phyloP scores from a whole-genome alignment of 2,329 filamentous ascomycete species.

The Neonectria coccinea region DNA sequence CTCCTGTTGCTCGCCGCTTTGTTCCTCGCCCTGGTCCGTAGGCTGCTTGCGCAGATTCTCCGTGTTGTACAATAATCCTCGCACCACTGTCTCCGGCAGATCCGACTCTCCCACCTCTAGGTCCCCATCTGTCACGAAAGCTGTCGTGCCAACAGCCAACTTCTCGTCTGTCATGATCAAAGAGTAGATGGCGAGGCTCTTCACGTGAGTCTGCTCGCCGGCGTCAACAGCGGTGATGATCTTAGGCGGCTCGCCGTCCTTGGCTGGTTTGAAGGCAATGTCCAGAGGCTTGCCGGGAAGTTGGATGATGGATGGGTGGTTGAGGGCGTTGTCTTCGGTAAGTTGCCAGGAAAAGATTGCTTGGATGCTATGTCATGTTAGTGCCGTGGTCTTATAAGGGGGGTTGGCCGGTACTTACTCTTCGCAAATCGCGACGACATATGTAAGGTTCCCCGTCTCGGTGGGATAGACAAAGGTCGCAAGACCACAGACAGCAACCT shows the following conservation, averaged over 20 bases:
- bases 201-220: constrained; percentile 42
- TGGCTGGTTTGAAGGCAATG: constrained; percentile 49
- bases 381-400: not conserved
- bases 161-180: constrained; percentile 50
- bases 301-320: constrained; percentile 59
- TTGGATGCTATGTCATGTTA: constrained; percentile 59
- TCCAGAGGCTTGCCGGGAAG: constrained; percentile 76
- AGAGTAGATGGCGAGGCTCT: constrained; percentile 48
- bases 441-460: constrained; percentile 44
- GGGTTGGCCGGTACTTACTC: constrained; percentile 58
- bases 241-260: constrained; percentile 39
- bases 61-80: constrained; percentile 58
- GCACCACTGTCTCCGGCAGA: constrained; percentile 53
- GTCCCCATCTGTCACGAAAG: constrained; percentile 40
- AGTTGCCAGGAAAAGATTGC: constrained; percentile 76
- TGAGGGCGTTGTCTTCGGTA: constrained; percentile 59
- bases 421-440: constrained; percentile 67
- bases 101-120: constrained; percentile 50
- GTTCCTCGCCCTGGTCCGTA: constrained; percentile 40
- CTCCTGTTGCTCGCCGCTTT: constrained; percentile 32
- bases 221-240: constrained; percentile 58
- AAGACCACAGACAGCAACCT: constrained; percentile 62
- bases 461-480: constrained; percentile 50
- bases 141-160: constrained; percentile 46
- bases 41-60: constrained; percentile 62